phyloP scores from a whole-genome alignment of 352 stramenopile species.

The Phytophthora crassamura region DNA sequence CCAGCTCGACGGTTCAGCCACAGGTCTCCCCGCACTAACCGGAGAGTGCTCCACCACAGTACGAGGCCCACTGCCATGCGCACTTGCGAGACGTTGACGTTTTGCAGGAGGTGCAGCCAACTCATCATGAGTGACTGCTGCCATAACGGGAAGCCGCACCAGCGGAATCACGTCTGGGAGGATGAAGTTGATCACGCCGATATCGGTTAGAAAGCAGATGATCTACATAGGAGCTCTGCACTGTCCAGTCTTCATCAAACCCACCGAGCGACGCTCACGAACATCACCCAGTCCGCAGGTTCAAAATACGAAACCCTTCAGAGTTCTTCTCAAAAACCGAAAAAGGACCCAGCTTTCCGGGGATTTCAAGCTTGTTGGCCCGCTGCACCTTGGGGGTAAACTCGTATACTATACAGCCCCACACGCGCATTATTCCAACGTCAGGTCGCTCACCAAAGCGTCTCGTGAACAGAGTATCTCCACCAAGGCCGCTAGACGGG shows the following conservation, averaged over 20 bases:
- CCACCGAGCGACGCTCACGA: not conserved
- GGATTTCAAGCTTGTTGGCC: conserved; percentile 11
- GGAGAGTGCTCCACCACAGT: too few species aligned
- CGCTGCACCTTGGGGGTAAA: conserved; percentile 13
- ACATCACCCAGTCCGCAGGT: conserved; percentile 5
- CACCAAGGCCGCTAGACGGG: conserved; percentile 1
- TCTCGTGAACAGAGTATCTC: conserved; percentile 1
- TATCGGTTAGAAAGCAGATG: too few species aligned
- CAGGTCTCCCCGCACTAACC: too few species aligned
- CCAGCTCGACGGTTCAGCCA: too few species aligned
- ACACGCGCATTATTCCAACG: conserved; percentile 3
- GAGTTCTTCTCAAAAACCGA: conserved; percentile 2
- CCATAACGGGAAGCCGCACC: too few species aligned
- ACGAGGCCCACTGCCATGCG: too few species aligned
- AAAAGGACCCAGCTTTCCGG: conserved; percentile 13
- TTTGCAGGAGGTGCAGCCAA: too few species aligned
- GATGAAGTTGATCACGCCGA: too few species aligned
- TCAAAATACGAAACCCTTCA: conserved; percentile 7
- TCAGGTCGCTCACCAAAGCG: conserved; percentile 7
- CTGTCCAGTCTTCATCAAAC: conserved; percentile 8
- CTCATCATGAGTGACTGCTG: too few species aligned
- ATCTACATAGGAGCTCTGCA: not conserved
- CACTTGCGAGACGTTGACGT: too few species aligned
- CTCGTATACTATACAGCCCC: conserved; percentile 5
- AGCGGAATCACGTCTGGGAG: too few species aligned